phyloP scores from a whole-genome alignment of 257 asterid species.

The Lavandula angustifolia region DNA sequence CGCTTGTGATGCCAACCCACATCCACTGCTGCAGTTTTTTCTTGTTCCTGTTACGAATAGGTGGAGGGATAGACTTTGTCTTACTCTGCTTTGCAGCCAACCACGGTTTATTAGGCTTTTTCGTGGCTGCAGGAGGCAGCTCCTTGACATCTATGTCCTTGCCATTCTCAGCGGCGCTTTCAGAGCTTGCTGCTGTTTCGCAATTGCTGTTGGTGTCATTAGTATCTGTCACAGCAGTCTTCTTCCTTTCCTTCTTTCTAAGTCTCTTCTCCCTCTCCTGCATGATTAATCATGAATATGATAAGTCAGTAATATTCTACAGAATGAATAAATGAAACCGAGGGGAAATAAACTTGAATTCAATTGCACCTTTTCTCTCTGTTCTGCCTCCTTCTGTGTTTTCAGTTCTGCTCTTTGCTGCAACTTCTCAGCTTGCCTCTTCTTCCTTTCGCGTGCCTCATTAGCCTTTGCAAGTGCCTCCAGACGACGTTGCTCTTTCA shows the following conservation, averaged over 20 bases:
- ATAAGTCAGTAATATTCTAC: background rate
- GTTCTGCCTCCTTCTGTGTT: conserved; percentile 86
- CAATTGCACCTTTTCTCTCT: conserved; percentile 69
- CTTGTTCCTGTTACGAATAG: conserved; percentile 76
- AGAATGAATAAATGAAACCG: background rate
- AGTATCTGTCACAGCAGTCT: conserved; percentile 45
- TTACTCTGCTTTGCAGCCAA: conserved; percentile 56
- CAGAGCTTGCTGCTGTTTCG: conserved; percentile 50
- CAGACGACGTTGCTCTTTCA: conserved; percentile 74
- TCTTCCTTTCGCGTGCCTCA: conserved; percentile 93
- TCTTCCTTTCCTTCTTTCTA: conserved; percentile 87
- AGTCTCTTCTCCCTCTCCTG: conserved; percentile 90
- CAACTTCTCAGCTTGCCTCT: conserved; percentile 70
- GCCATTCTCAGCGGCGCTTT: conserved; percentile 38
- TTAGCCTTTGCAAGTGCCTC: conserved; percentile 81
- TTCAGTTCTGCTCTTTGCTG: conserved; percentile 72
- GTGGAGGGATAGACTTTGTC: conserved; percentile 70
- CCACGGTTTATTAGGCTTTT: conserved; percentile 48
- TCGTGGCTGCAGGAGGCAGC: conserved; percentile 25
- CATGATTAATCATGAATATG: conserved; percentile 18
- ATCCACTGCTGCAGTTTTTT: conserved; percentile 81
- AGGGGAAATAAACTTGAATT: background rate
- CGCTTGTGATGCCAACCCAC: conserved; percentile 56
- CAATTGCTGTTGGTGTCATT: conserved; percentile 38
- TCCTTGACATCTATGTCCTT: conserved; percentile 58